Percentiles rank a stretch among this genome's conserved stretches.
Conservation (phyloP, 192 early-diverging fungal genomes). For the Rhizophagus clarus region DNA sequence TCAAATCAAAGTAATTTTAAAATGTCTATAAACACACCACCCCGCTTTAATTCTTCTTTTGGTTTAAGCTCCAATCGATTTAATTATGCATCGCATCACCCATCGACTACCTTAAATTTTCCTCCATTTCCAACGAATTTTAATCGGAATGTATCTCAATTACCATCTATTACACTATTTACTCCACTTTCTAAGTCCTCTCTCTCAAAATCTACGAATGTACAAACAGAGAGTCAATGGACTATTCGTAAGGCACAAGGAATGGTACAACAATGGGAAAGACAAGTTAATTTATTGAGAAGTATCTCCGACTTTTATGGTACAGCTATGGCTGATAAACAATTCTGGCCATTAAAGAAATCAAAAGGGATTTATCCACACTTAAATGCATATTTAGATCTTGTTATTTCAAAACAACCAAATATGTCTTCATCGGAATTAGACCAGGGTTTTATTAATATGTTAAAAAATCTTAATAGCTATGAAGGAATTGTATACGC, state of each 20-base stretch:
- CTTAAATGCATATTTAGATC: constrained; percentile 9
- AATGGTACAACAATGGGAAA: constrained; percentile 16
- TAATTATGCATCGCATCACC: neutral
- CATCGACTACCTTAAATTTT: neutral
- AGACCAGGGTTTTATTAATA: neutral
- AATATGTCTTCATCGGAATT: neutral
- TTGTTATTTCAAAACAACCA: neutral
- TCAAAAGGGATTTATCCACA: neutral
- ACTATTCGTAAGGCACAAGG: constrained; percentile 5
- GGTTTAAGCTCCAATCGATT: neutral
- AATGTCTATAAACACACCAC: neutral
- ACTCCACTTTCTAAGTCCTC: neutral
- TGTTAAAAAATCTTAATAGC: constrained; percentile 12
- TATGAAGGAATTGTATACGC: constrained; percentile 14
- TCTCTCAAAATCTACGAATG: too few relatives aligned
- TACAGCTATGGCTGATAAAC: neutral
- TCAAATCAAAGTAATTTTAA: neutral
- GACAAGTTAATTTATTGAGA: neutral
- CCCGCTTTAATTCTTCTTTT: neutral
- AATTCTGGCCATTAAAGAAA: constrained; percentile 2
- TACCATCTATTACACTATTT: neutral
- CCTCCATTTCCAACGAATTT: neutral
- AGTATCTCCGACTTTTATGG: neutral
- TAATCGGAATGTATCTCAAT: neutral
- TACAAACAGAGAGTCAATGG: neutral